Base-by-base conservation (phyloP, 2,329 filamentous ascomycete genomes). In the Calonectria henricotiae region DNA sequence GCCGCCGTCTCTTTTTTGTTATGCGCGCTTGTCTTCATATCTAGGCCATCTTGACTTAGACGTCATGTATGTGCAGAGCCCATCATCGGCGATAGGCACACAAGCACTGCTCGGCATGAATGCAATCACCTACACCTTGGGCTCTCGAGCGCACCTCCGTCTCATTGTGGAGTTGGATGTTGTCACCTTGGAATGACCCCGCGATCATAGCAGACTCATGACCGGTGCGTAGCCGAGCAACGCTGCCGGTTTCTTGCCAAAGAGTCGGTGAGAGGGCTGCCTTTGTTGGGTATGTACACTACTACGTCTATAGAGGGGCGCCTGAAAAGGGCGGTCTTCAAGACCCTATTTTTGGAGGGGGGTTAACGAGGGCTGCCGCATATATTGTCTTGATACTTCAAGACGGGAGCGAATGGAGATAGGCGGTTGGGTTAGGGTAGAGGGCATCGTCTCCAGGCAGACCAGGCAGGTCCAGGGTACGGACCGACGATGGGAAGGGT, bases 211-310 rank as follows among this genome's bases (percentile, higher is more conserved):
- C 43, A 65, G 68, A 70, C 61, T 68, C 65, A 74, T 75, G 67
- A 67, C 54, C 65, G 47, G 69, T 61, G 70, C 46, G 74, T 75
- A 77, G 69, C 75, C 69, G 74, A 75, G 71, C 74, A 74, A 73
- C 67, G 35, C 66, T 65, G 55, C 20, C 63, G 73, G 51, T 30
- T 55, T 55, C 66, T 68, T 73, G 70, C 39, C 61, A 67, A 77
- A 77, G 72, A 76, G 75, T 77, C 75, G 75, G 75, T 77, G 75
- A 77, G 69, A 30, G 27, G 23, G 49, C 41, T 51, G 54, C 73
- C 70, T 74, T 58, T 67, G 68, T 69, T 76, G 72, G 70, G 67
- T 68, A 43, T 35, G 46, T 32, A 39, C 30, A 69, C 39, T 39
- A 65, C 30, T 30, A 30, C 27, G 62, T 37, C 55, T 37, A 67